Base-by-base conservation (phyloP, 2,329 filamentous ascomycete genomes). In the Ciborinia camelliae region DNA sequence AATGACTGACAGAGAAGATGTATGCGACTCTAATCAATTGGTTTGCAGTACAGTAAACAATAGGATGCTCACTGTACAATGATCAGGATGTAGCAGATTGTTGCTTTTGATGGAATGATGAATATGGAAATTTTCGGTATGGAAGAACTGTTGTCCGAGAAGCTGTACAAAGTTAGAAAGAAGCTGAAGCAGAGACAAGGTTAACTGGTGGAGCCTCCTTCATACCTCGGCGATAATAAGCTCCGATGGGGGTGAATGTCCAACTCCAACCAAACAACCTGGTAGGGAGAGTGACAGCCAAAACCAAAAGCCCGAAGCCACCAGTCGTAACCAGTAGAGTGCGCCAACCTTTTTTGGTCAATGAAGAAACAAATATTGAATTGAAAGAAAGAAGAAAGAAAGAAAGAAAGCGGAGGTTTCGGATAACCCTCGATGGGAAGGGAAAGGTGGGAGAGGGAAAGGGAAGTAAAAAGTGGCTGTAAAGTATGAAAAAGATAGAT, bases 21-120 rank as follows among this genome's bases (percentile, higher is more conserved):
- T 64, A 68, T 45, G 68, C 68, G 67, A 71, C 55, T 65, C 55
- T 23, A n/a, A 47, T 51, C 39, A 54, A 52, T 37, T 50, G 15
- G 43, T 58, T 20, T 37, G 47, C 62, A 59, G 60, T 59, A 62
- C 55, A 55, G 54, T 53, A 32, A 55, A 43, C 39, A 39, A 58
- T 14, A 4, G 30, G 53, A 63, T 50, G 52, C 62, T 28, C 45
- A 30, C 53, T 63, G 53, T 63, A 48, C 52, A 63, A 59, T 43
- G 9, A 58, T 26, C 15, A n/a, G 41, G 43, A 59, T 58, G 52
- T 58, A 41, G 14, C 32, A 20, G 32, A 53, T 28, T 8, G 28
- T 45, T n/a, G 15, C 15, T 43, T 62, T 47, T 1, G 28, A 41
- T 52, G 37, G 8, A 35, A 45, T 30, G 47, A 61, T 64, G 48